Base-by-base conservation (phyloP, 306 rosid genomes). In the Casuarina cunninghamiana region DNA sequence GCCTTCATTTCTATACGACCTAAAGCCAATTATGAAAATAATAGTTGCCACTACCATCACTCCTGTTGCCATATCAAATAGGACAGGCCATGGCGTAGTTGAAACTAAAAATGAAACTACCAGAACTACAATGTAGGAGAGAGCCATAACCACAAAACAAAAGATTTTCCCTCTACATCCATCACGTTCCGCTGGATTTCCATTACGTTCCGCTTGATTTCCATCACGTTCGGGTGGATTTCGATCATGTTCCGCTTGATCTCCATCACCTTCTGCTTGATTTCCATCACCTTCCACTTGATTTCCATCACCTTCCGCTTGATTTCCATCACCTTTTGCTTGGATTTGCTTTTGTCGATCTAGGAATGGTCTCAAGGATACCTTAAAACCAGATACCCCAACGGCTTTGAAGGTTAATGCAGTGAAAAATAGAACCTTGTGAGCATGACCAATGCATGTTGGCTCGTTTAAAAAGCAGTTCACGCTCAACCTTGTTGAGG, bases 21-120 rank as follows among this genome's bases (percentile, higher is more conserved):
- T 15, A 3, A 10, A 54, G 46, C 86, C 73, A 45, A 60, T 81
- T 50, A 75, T 48, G 79, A 81, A 85, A 19, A 81, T 5, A 57
- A 72, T 5, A 1, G 79, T 75, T 53, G 83, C 77, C 9, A 71
- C 12, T 13, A 11, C 79, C 11, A 62, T 57, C 46, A 11, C 41
- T 6, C 75, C 51, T 0, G 86, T 71, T 9, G 81, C 55, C 44
- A 81, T 70, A 0, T 73, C 83, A 66, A 71, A 85, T 35, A 43
- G 76, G 39, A 75, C 9, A 11, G 73, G 53, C 83, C 83, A 81
- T n/a, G 85, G 71, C 15, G 78, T 32, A 43, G 4, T 57, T 2
- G 73, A 41, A 78, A 75, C 17, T 10, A 78, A 80, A 39, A 35
- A 71, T 69, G 60, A 32, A 81, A 21, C 26, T 21, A 21, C 26